These are phyloP conservation scores for Aspergillus cavernicola DNA, from an alignment of 495 filamentous ascomycete species.

Conservation along the genomic window DNA sequence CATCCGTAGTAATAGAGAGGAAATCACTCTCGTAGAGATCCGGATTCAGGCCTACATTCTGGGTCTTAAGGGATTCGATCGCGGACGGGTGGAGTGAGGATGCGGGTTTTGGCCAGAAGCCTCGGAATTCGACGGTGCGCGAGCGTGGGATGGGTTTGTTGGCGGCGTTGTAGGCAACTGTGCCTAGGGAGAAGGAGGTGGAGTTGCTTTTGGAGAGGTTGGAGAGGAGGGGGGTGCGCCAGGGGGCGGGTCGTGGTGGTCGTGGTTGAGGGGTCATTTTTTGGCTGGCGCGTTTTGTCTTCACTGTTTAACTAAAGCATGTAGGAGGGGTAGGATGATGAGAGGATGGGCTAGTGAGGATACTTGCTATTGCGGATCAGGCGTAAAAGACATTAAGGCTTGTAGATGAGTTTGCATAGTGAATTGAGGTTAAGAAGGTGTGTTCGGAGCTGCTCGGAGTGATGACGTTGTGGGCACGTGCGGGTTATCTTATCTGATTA, in stretches of 20 bases:
- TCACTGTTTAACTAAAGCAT: too few relatives aligned
- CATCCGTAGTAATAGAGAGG: slow-evolving; percentile 81
- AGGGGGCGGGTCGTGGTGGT: too few relatives aligned
- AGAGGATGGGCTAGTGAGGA: too few relatives aligned
- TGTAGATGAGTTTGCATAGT: too few relatives aligned
- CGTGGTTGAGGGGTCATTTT: slow-evolving; percentile 22
- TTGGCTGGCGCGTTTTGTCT: too few relatives aligned
- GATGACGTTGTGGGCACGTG: slow-evolving; percentile 19
- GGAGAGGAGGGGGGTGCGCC: slow-evolving; percentile 62
- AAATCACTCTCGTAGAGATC: slow-evolving; percentile 67
- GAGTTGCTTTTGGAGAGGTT: slow-evolving; percentile 62
- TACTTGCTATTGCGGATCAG: too few relatives aligned
- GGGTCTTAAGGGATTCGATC: slow-evolving; percentile 61
- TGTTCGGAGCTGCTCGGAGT: not conserved
- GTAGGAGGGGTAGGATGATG: too few relatives aligned
- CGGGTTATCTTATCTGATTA: slow-evolving; percentile 18
- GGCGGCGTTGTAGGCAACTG: slow-evolving; percentile 46
- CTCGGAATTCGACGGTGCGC: slow-evolving; percentile 71
- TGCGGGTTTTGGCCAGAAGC: slow-evolving; percentile 68
- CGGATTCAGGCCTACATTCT: slow-evolving; percentile 54
- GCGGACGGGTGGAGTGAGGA: slow-evolving; percentile 31
- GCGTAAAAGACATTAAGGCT: too few relatives aligned
- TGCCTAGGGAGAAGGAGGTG: slow-evolving; percentile 72
- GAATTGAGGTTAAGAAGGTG: not conserved
- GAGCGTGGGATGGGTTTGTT: slow-evolving; percentile 51